A percentile compares a stretch with the other conserved stretches of the same genome.
phyloP scores from a whole-genome alignment of 768 basidiomycete genomes.

The Mycena indigotica region DNA sequence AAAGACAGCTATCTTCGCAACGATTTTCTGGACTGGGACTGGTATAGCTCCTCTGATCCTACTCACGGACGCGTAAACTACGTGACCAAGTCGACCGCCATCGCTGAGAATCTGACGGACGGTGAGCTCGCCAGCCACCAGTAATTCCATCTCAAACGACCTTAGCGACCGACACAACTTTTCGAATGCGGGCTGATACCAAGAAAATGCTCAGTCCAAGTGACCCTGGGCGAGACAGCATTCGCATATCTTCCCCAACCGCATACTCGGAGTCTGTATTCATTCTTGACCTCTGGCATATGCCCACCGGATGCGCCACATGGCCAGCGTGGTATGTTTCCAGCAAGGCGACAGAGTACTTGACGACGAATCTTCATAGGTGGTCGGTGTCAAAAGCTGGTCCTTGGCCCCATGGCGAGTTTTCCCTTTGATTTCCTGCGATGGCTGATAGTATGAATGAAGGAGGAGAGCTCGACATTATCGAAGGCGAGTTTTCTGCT shows the following conservation, averaged over 20 bases:
- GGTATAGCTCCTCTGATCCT: constrained; percentile 57
- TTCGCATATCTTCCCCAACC: constrained; percentile 51
- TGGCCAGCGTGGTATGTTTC: constrained; percentile 59
- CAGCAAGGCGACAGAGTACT: too few species aligned
- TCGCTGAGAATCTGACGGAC: constrained; percentile 43
- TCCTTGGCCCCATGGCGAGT: constrained; percentile 64
- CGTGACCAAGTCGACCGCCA: constrained; percentile 46
- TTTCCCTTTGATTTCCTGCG: constrained; percentile 19
- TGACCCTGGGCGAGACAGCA: constrained; percentile 56
- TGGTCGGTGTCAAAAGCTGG: constrained; percentile 52
- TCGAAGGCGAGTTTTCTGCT: constrained; percentile 41
- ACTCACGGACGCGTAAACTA: constrained; percentile 70
- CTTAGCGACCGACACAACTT: constrained; percentile 42
- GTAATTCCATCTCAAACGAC: neutral
- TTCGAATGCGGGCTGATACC: constrained; percentile 61
- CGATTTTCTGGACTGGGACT: constrained; percentile 54
- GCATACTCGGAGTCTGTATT: constrained; percentile 50
- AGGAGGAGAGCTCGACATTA: constrained; percentile 47
- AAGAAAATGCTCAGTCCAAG: constrained; percentile 35
- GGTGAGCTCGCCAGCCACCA: constrained; percentile 42
- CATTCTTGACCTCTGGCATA: constrained; percentile 57
- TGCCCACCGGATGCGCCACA: constrained; percentile 60
- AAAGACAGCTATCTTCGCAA: constrained; percentile 27
- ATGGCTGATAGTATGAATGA: neutral
- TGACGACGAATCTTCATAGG: too few species aligned